Percentiles rank a stretch among this genome's conserved stretches.
phyloP scores from a whole-genome alignment of 2,329 filamentous ascomycete species.

The Colletotrichum coccodes region DNA sequence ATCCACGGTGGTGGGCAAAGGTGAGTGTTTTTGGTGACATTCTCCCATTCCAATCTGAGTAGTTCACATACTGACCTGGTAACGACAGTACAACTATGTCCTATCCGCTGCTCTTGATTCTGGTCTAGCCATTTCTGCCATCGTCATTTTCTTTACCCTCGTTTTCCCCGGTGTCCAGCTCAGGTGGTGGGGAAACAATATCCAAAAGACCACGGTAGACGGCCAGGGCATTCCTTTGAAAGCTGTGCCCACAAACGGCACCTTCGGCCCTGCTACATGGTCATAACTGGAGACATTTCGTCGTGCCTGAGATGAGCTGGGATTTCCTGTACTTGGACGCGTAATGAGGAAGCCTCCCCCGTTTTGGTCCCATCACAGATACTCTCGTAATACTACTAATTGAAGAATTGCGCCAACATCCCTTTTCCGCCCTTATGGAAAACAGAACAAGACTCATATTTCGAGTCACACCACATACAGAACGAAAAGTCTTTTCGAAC shows the following conservation, averaged over 20 bases:
- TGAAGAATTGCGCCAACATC: background rate
- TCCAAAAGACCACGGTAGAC: conserved; percentile 49
- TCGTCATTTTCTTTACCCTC: conserved; percentile 55
- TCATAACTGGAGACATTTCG: background rate
- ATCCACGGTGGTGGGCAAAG: conserved; percentile 27
- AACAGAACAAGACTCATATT: background rate
- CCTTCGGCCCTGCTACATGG: conserved; percentile 21
- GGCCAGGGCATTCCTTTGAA: conserved; percentile 40
- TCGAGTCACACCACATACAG: background rate
- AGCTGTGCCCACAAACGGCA: conserved; percentile 16
- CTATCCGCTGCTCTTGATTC: conserved; percentile 54
- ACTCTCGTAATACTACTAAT: background rate
- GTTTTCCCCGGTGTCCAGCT: conserved; percentile 49
- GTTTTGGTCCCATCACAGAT: background rate
- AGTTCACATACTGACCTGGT: background rate
- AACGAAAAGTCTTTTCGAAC: background rate
- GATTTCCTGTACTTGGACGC: background rate
- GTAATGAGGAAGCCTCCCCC: background rate
- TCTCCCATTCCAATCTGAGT: background rate
- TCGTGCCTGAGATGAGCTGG: background rate
- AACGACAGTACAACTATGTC: conserved; percentile 46
- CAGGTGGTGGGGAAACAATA: conserved; percentile 52
- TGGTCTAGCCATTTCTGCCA: conserved; percentile 51
- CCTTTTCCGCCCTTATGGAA: background rate
- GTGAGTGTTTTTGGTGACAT: background rate